A percentile compares a stretch with the other conserved stretches of the same genome.
phyloP scores from a whole-genome alignment of 306 rosid genomes.

The Cicer arietinum region DNA sequence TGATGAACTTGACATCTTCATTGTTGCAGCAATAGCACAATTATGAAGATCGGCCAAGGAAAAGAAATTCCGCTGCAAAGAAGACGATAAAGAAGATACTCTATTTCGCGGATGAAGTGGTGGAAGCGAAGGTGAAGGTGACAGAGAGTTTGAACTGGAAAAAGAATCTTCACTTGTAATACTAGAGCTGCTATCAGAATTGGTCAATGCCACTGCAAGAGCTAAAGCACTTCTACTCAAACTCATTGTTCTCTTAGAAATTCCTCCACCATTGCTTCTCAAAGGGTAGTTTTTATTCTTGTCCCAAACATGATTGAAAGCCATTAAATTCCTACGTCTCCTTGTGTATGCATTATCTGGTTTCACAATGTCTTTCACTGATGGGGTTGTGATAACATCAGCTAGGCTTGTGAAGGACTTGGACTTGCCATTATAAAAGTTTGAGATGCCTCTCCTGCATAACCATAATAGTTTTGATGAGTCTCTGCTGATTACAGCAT shows the following conservation, averaged over 20 bases:
- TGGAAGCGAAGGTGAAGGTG: constrained; percentile 49
- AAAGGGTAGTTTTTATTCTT: constrained; percentile 54
- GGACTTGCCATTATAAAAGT: constrained; percentile 76
- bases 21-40: constrained; percentile 58
- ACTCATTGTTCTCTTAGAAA: constrained; percentile 75
- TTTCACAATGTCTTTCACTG: constrained; percentile 68
- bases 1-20: constrained; percentile 41
- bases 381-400: constrained; percentile 58
- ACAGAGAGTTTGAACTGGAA: constrained; percentile 45
- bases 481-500: not conserved
- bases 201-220: constrained; percentile 74
- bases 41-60: constrained; percentile 68
- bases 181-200: constrained; percentile 67
- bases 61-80: constrained; percentile 36
- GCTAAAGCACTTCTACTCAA: constrained; percentile 76
- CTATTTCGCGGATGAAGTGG: constrained; percentile 55
- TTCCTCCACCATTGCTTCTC: constrained; percentile 65
- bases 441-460: constrained; percentile 87
- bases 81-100: constrained; percentile 40
- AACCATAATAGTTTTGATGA: not conserved
- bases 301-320: constrained; percentile 66
- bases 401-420: constrained; percentile 76
- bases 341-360: constrained; percentile 82
- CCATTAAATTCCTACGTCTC: constrained; percentile 73
- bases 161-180: constrained; percentile 68